Conservation (phyloP, 164 flowering plant genomes). For the Nymphaea thermarum region DNA sequence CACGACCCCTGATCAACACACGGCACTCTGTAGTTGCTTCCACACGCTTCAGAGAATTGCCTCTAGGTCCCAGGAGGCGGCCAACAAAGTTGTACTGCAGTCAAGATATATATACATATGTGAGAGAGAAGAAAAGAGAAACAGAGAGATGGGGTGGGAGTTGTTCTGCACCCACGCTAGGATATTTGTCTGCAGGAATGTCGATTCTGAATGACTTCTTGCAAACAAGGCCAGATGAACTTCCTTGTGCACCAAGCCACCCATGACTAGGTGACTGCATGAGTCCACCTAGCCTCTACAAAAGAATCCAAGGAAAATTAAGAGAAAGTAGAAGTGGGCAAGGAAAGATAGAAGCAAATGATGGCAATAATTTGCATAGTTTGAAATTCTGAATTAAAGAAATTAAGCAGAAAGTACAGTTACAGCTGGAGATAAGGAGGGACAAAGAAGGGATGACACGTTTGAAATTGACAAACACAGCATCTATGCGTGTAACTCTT, state of each 20-base stretch:
- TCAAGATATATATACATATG: not conserved
- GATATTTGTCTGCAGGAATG: slow-evolving; percentile 84
- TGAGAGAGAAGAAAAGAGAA: not conserved
- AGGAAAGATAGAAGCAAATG: too few relatives aligned
- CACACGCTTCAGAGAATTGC: slow-evolving; percentile 93
- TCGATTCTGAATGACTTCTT: slow-evolving; percentile 86
- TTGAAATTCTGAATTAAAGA: too few relatives aligned
- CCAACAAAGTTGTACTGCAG: slow-evolving; percentile 97
- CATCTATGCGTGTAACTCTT: too few relatives aligned
- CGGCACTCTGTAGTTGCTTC: slow-evolving; percentile 98
- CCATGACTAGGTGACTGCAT: slow-evolving; percentile 57
- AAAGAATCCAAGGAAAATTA: not conserved
- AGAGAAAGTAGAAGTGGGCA: not conserved
- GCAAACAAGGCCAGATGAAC: slow-evolving; percentile 78
- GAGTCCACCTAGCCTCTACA: slow-evolving; percentile 62
- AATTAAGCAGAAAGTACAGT: too few relatives aligned
- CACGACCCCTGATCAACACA: slow-evolving; percentile 89
- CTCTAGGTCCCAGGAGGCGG: slow-evolving; percentile 99
- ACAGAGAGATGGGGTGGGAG: not conserved
- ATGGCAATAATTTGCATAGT: too few relatives aligned
- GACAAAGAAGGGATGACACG: too few relatives aligned
- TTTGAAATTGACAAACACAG: too few relatives aligned
- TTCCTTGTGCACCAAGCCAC: slow-evolving; percentile 80
- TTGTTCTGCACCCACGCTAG: slow-evolving; percentile 45
- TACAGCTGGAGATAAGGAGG: too few relatives aligned